phyloP scores from a whole-genome alignment of 1,139 yeast species.

The Hanseniaspora gamundiae region DNA sequence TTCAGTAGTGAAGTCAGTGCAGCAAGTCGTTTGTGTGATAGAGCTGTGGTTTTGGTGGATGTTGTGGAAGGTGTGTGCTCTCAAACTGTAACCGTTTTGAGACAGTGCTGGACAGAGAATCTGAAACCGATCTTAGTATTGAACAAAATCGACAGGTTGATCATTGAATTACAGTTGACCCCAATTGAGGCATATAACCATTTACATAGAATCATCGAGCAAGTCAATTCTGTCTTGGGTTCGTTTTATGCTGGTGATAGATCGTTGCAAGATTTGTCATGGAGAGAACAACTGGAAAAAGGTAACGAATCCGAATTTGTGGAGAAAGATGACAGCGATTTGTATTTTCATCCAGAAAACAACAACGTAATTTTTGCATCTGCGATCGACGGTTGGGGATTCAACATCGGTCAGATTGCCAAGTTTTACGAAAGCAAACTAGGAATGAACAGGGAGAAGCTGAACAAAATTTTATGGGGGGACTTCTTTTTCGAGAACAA shows the following conservation, averaged over 20 bases:
- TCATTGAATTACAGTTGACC: slow-evolving; percentile 68
- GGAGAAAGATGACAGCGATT: slow-evolving; percentile 69
- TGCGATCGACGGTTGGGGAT: slow-evolving; percentile 98
- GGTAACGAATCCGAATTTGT: slow-evolving; percentile 44
- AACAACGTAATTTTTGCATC: slow-evolving; percentile 91
- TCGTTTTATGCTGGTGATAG: slow-evolving; percentile 88
- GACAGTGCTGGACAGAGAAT: slow-evolving; percentile 94
- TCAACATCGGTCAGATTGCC: slow-evolving; percentile 79
- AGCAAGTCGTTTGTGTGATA: slow-evolving; percentile 91
- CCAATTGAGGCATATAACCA: slow-evolving; percentile 83
- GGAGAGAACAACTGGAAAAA: slow-evolving; percentile 54
- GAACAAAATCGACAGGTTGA: slow-evolving; percentile 82
- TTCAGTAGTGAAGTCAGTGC: slow-evolving; percentile 94
- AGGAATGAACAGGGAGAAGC: slow-evolving; percentile 69
- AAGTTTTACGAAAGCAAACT: slow-evolving; percentile 74
- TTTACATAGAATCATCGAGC: slow-evolving; percentile 67
- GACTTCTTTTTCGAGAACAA: slow-evolving; percentile 84
- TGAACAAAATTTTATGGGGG: slow-evolving; percentile 92
- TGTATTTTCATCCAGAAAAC: slow-evolving; percentile 80
- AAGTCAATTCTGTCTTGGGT: slow-evolving; percentile 90
- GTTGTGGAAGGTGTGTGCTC: slow-evolving; percentile 98
- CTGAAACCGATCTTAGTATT: slow-evolving; percentile 82
- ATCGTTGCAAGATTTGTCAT: slow-evolving; percentile 76
- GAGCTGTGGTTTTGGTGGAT: slow-evolving; percentile 89
- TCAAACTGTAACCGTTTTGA: slow-evolving; percentile 84